Evolutionary conservation across 2,329 filamentous ascomycete genomes (phyloP), one percentile per base, ranked within the genome.

Genomic region (Cladosporium sp.): DNA sequence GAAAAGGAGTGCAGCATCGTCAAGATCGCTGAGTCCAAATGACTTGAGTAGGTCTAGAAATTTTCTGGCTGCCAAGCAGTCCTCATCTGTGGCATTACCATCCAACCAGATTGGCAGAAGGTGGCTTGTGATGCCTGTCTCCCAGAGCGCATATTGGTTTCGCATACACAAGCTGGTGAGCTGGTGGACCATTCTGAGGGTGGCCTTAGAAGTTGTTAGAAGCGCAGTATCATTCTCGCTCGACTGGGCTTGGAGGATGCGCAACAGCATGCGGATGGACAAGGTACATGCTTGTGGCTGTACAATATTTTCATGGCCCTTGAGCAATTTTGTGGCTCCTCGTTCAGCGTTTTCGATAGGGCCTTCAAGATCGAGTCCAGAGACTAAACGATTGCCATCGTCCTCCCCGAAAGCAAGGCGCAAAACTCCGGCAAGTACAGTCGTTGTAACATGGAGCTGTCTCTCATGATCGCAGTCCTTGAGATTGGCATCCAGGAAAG

Each of bases 1-100:
- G 62, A 83, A 84, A 15, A 98, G 76, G 53, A 85, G 83, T 61
- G 91, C 84, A 13, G 88, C 88, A 72, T 96, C 90, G 39, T 88
- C 82, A n/a, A 95, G 78, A 53, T 78, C 78, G 61, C 84, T 86
- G 57, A 95, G 80, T 16, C 93, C 92, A 55, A 93, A 76, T 56
- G 78, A 78, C 61, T 86, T 91, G 20, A 95, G 75, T 18, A 79
- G 74, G 56, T 84, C 72, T 4, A 55, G 42, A 8, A 61, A 43
- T 2, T 51, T 47, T 25, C 50, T 42, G 25, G 57, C 50, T 6
- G 30, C 25, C 13, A 15, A 32, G 20, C 40, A 25, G 11, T 25
- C 45, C 30, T 16, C 30, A 16, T 32, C 49, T 15, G 39, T 49
- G 8, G 32, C 25, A 27, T 35, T 39, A 22, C 30, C 32, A 19